A percentile compares a stretch with the other conserved stretches of the same genome.
These are phyloP conservation scores for Stemphylium lycopersici DNA, from an alignment of 2,329 filamentous ascomycete species.

Conservation along the genomic window DNA sequence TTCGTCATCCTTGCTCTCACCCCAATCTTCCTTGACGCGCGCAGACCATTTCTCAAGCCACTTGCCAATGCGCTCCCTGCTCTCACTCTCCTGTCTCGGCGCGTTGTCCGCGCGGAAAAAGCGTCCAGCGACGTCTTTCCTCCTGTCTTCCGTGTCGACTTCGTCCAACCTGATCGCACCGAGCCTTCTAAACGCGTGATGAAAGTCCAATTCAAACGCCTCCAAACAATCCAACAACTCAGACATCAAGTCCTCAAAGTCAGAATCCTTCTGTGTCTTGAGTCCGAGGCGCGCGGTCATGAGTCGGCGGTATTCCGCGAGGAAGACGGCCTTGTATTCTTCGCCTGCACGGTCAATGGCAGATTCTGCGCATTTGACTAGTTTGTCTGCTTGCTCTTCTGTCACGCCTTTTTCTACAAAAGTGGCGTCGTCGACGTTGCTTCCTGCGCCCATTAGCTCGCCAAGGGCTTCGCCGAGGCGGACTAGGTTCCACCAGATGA, in stretches of 20 bases:
- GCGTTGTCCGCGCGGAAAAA: conserved; percentile 80
- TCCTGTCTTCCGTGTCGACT: conserved; percentile 67
- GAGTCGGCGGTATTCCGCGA: conserved; percentile 84
- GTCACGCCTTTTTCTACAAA: conserved; percentile 77
- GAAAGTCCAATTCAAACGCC: conserved; percentile 84
- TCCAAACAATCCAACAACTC: conserved; percentile 82
- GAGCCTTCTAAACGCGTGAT: conserved; percentile 87
- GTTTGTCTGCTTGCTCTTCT: conserved; percentile 69
- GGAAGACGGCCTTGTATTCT: conserved; percentile 86
- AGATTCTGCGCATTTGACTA: conserved; percentile 80
- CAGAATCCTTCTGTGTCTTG: conserved; percentile 68
- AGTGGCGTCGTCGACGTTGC: conserved; percentile 70
- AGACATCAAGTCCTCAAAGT: conserved; percentile 84
- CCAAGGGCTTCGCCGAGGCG: conserved; percentile 87
- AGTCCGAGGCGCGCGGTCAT: conserved; percentile 84
- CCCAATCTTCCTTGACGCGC: conserved; percentile 79
- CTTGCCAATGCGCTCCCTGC: conserved; percentile 68
- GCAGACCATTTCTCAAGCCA: conserved; percentile 84
- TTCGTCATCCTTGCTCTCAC: conserved; percentile 62
- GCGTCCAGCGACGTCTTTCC: conserved; percentile 67
- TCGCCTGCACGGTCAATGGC: conserved; percentile 81
- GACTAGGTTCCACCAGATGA: conserved; percentile 99
- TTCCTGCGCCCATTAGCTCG: conserved; percentile 82
- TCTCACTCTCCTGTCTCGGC: conserved; percentile 63
- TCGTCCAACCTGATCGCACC: conserved; percentile 67